Base-by-base conservation (phyloP, 1,284 basidiomycete genomes). In the Cryptococcus sp. region DNA sequence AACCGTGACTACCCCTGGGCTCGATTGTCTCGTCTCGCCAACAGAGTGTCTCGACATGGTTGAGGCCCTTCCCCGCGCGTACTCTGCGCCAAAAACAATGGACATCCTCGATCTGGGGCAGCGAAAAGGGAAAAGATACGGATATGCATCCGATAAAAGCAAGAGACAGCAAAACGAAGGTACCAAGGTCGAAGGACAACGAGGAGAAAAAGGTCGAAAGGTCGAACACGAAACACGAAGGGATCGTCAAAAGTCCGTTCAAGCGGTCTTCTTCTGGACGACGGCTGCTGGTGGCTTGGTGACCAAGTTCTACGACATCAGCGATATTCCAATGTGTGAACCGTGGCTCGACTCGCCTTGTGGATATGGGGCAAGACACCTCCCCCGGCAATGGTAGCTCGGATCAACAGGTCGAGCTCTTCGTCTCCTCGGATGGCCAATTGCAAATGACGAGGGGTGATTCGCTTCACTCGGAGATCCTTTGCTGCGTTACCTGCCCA, bases 401-500 rank as follows among this genome's bases (percentile, higher is more conserved):
- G 69, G 54, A 80, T 76, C 48, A 79, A 65, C 33, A 74, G 66
- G 64, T 79, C 76, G 45, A 75, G 65, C 60, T 74, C 73, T 69
- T 97, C 92, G 72, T 97, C 94, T 44, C 93, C 93, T 55, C 93
- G 87, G 60, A 97, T 97, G 28, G 93, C 72, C 26, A 74, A 60
- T 51, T 74, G 73, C 22, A 74, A 51, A 57, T 75, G 72, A 89
- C 93, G 86, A 19, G 93, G 93, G 0, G 90, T 95, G 72, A 97
- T 95, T 71, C 94, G 88, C 76, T 97, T 97, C 38, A 95, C 90
- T 47, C 86, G 83, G 33, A 97, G 80, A 76, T 97, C 93, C 70
- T 95, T 95, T 10, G 92, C 93, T 22, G 93, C 93, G 73, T 97
- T 97, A 36, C 93, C 93, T 90, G n/a, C n/a, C n/a, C n/a, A n/a